A percentile compares a stretch with the other conserved stretches of the same genome.
These are phyloP conservation scores for Ammopiptanthus mongolicus DNA, from an alignment of 306 rosid genomes.

Conservation along the genomic window DNA sequence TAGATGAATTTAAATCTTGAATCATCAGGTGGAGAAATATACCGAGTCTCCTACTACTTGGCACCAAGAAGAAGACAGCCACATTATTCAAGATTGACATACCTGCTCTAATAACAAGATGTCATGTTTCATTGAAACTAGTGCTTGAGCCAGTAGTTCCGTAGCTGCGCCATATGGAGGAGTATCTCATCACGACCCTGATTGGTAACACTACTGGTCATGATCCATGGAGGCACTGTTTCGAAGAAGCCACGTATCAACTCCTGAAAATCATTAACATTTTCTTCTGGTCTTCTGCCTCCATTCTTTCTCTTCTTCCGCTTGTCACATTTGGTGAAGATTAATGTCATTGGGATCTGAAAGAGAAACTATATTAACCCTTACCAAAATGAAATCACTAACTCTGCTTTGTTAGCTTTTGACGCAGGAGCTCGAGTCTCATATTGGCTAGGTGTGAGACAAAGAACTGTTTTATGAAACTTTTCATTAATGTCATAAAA, in stretches of 20 bases:
- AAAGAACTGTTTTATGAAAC: neutral
- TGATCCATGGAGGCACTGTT: slow-evolving; percentile 92
- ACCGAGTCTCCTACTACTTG: neutral
- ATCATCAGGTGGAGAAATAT: neutral
- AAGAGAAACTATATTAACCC: slow-evolving; percentile 11
- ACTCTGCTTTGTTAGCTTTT: neutral
- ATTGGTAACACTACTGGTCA: slow-evolving; percentile 92
- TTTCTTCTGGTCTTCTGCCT: slow-evolving; percentile 86
- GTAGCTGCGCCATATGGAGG: slow-evolving; percentile 89
- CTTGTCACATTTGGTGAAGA: slow-evolving; percentile 98
- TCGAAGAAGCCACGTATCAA: slow-evolving; percentile 66
- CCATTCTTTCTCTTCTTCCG: slow-evolving; percentile 92
- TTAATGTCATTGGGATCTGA: slow-evolving; percentile 93
- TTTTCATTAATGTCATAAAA: neutral
- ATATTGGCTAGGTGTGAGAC: neutral
- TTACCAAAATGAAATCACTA: neutral
- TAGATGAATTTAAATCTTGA: neutral
- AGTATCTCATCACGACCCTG: slow-evolving; percentile 96
- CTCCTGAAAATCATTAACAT: slow-evolving; percentile 81
- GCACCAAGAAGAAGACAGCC: neutral
- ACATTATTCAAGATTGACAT: neutral
- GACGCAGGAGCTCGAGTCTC: neutral
- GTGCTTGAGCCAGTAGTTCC: slow-evolving; percentile 98
- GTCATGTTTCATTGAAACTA: slow-evolving; percentile 19
- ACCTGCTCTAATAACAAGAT: neutral